These are phyloP conservation scores for Fraxinus angustifolia DNA, from an alignment of 305 asterid genomes.

Conservation along the genomic window DNA sequence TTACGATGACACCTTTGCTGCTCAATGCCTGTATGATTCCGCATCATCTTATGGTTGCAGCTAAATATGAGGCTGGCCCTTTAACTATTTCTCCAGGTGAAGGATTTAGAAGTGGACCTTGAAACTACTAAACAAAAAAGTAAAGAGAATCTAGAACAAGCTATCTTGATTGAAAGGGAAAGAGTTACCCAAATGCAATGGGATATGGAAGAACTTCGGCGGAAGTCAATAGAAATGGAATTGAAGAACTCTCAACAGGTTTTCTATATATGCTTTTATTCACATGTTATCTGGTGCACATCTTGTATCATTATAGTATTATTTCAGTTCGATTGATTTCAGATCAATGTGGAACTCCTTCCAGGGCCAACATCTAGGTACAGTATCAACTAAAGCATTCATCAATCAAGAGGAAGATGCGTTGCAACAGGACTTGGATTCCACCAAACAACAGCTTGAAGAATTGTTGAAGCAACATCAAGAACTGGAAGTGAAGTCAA, in stretches of 20 bases:
- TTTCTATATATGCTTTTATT: conserved; percentile 12
- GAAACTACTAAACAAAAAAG: conserved; percentile 76
- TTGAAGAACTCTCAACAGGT: conserved; percentile 74
- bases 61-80: conserved; percentile 6
- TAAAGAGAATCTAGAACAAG: conserved; percentile 93
- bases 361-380: conserved; percentile 42
- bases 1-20: neutral
- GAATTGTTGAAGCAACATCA: conserved; percentile 63
- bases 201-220: conserved; percentile 97
- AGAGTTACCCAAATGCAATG: conserved; percentile 97
- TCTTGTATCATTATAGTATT: neutral
- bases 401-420: conserved; percentile 43
- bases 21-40: neutral
- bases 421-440: conserved; percentile 58
- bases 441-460: conserved; percentile 53
- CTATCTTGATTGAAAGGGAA: conserved; percentile 81
- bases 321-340: conserved; percentile 18
- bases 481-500: conserved; percentile 72
- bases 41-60: neutral
- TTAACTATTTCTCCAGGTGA: conserved; percentile 54
- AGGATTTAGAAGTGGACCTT: conserved; percentile 97
- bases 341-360: conserved; percentile 21
- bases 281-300: neutral
- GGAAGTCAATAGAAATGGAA: conserved; percentile 80
- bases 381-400: conserved; percentile 31